phyloP scores from a whole-genome alignment of 2,329 filamentous ascomycete species.

The Penicillium occitanis region DNA sequence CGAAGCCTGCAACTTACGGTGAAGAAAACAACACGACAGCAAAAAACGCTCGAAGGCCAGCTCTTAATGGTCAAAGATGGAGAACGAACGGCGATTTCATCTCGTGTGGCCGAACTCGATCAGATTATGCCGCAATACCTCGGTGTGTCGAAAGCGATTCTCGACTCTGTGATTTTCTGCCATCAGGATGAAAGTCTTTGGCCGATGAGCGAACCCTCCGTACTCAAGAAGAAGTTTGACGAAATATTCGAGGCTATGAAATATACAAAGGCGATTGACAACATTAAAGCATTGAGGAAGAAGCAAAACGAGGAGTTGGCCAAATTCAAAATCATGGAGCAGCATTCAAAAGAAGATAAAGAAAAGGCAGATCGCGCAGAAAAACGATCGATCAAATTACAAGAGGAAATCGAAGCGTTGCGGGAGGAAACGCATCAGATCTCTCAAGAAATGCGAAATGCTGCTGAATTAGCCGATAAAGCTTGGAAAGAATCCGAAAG shows the following conservation, averaged over 20 bases:
- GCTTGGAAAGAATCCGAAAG: slow-evolving; percentile 72
- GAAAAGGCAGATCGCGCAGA: slow-evolving; percentile 73
- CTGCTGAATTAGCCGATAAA: slow-evolving; percentile 56
- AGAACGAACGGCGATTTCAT: slow-evolving; percentile 75
- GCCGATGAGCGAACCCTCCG: slow-evolving; percentile 86
- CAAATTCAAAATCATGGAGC: slow-evolving; percentile 71
- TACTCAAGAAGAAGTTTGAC: slow-evolving; percentile 90
- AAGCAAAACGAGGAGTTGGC: slow-evolving; percentile 74
- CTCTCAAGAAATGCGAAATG: slow-evolving; percentile 45
- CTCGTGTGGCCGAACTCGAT: slow-evolving; percentile 77
- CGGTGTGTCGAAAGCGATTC: slow-evolving; percentile 83
- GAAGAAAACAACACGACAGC: slow-evolving; percentile 72
- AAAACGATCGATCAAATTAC: slow-evolving; percentile 64
- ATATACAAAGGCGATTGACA: slow-evolving; percentile 96
- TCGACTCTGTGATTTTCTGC: slow-evolving; percentile 96
- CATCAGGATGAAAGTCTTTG: slow-evolving; percentile 97
- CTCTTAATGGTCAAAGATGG: slow-evolving; percentile 75
- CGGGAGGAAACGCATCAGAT: slow-evolving; percentile 63
- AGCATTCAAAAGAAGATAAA: slow-evolving; percentile 78
- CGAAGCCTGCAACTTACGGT: slow-evolving; percentile 82
- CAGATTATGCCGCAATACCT: slow-evolving; percentile 79
- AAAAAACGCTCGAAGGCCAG: slow-evolving; percentile 82
- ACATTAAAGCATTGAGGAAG: slow-evolving; percentile 84
- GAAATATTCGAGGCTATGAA: slow-evolving; percentile 97
- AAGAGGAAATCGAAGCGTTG: slow-evolving; percentile 60